Evolutionary conservation across 1,284 basidiomycete species (phyloP), one percentile per base, ranked within the genome.

Genomic region (Tylopilus orsonianus): DNA sequence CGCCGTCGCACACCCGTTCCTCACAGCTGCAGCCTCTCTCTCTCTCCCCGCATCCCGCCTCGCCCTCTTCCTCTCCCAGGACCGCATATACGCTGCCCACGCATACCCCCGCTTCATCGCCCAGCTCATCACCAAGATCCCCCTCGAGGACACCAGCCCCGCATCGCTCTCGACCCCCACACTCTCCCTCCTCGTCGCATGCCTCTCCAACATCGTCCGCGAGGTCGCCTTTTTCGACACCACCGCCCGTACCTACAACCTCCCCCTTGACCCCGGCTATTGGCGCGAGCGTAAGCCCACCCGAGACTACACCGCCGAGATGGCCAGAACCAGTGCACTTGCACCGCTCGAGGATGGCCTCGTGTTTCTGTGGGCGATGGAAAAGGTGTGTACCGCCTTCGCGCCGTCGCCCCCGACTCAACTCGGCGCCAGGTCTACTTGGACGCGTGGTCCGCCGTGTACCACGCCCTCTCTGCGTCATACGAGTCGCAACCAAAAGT

Each of bases 321-420:
- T 89, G 81, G 74, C 73, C 9, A 69, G 78, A 5, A 64, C 82
- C 0, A 71, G 75, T 0, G 68, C 71, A 1, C 57, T 69, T 12
- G 75, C 74, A 8, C 71, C 68, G 0, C 58, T 85, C n/a, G 74
- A 81, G 46, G 85, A 88, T 42, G 83, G 81, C 1, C 62, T 90
- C 16, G 71, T 87, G 5, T 82, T 88, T 53, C 64, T 90, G 14
- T 89, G 86, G 85, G 83, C 83, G 1, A 89, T 89, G 86, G 87
- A 89, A 64, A 76, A 78, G 68, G 62, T 64, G 0, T 4, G n/a
- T 1, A 22, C 5, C 22, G 4, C n/a, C 13, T 13, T 8, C 8
- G n/a, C 30, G 23, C 2, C 1, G 2, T 36, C 22, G 2, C 22
- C 14, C 13, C 24, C 27, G 7, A 16, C 41, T 47, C 26, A 9